A percentile compares a stretch with the other conserved stretches of the same genome.
These are phyloP conservation scores for Melampsora abietis-canadensis DNA, from an alignment of 1,284 basidiomycete species.

Conservation along the genomic window DNA sequence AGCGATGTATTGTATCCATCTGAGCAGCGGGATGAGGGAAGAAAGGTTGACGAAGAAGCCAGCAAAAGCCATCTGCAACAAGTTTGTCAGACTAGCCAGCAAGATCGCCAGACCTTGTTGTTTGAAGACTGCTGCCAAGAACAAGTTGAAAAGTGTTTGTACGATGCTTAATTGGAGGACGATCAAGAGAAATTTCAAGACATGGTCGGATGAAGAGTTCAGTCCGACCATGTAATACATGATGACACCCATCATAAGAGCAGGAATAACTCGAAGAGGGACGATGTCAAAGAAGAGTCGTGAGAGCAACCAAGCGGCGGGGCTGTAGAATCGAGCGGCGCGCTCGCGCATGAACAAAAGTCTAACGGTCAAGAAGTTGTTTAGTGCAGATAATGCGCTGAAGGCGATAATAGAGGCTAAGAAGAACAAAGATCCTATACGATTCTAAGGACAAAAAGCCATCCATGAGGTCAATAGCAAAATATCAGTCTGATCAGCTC, in stretches of 20 bases:
- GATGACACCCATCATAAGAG: conserved; percentile 73
- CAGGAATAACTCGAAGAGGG: conserved; percentile 76
- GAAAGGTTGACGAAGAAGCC: conserved; percentile 70
- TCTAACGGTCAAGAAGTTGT: conserved; percentile 75
- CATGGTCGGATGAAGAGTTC: conserved; percentile 64
- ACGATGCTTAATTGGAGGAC: conserved; percentile 71
- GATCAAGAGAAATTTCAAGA: conserved; percentile 78
- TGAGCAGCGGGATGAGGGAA: conserved; percentile 73
- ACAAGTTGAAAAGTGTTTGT: conserved; percentile 83
- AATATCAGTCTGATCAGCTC: conserved; percentile 77
- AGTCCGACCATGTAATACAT: conserved; percentile 90
- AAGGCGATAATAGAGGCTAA: conserved; percentile 62
- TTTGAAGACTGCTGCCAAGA: conserved; percentile 71
- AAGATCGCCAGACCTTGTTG: conserved; percentile 86
- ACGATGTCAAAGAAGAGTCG: conserved; percentile 78
- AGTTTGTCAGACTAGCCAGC: conserved; percentile 70
- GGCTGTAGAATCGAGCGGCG: conserved; percentile 60
- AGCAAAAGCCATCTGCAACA: conserved; percentile 65
- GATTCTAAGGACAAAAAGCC: conserved; percentile 12
- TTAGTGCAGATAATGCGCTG: conserved; percentile 77
- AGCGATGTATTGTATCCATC: conserved; percentile 79
- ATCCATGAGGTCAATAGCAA: conserved; percentile 66
- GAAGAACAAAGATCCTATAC: conserved; percentile 42
- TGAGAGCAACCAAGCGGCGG: conserved; percentile 79
- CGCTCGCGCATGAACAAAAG: conserved; percentile 81